These are phyloP conservation scores for Retiboletus flavoniger DNA, from an alignment of 1,284 basidiomycete species.

Conservation along the genomic window DNA sequence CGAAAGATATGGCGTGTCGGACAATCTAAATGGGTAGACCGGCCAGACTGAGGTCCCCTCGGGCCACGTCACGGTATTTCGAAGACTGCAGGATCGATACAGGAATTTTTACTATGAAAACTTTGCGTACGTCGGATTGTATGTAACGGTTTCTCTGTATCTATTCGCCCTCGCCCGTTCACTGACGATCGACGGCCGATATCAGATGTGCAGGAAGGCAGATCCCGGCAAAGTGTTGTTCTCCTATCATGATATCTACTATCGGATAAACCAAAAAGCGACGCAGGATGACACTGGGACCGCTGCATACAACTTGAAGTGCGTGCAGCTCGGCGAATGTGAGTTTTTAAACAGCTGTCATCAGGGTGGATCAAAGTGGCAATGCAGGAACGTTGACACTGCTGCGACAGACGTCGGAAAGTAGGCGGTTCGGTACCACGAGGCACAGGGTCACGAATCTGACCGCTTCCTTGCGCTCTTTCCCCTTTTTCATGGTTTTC, in stretches of 20 bases:
- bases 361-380: constrained; percentile 31
- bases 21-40: constrained; percentile 48
- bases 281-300: constrained; percentile 64
- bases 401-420: constrained; percentile 40
- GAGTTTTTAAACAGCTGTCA: constrained; percentile 22
- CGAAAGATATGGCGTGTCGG: constrained; percentile 59
- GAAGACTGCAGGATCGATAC: constrained; percentile 32
- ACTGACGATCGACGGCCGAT: not conserved
- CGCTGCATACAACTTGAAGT: constrained; percentile 56
- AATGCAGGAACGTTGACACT: not conserved
- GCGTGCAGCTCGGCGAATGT: constrained; percentile 68
- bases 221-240: constrained; percentile 41
- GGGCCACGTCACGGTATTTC: too few relatives aligned
- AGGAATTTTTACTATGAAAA: constrained; percentile 64
- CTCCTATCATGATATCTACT: constrained; percentile 56
- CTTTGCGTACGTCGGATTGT: constrained; percentile 56
- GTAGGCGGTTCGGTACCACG: constrained; percentile 57
- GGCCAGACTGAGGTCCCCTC: constrained; percentile 6
- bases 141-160: constrained; percentile 39
- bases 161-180: not conserved
- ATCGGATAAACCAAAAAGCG: constrained; percentile 63
- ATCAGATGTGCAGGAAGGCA: constrained; percentile 51
- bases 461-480: constrained; percentile 59
- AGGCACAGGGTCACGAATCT: constrained; percentile 60
- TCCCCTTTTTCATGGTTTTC: constrained; percentile 48